Evolutionary conservation across 257 asterid species (phyloP), one percentile per base, ranked within the genome.

Genomic region (Fraxinus anomala): DNA sequence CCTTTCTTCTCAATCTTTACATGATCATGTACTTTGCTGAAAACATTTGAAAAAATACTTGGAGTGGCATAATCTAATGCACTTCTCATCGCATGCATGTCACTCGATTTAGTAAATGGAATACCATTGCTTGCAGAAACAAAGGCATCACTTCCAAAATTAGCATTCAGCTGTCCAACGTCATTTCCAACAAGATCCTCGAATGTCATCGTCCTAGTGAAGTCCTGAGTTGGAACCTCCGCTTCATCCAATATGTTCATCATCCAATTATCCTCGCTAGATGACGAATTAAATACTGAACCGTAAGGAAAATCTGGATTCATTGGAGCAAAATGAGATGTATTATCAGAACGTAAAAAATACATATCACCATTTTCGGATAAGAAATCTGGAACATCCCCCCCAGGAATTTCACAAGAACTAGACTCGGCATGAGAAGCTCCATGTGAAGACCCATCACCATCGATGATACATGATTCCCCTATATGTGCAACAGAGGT

Each of bases 371-470:
- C 74, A 83, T 73, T 80, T 79, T 81, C 89, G 30, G 86, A 74
- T 16, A 75, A 77, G 66, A 63, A 42, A 72, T 80, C 84, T 56
- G 83, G 77, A 74, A 56, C 13, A 30, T 82, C 85, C 3, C 66
- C 73, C 28, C 76, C 81, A 76, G 71, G 42, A 85, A 72, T 74
- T 73, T 86, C 88, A 65, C 80, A 78, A 65, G 83, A 87, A 84
- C 87, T 78, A 77, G 84, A 73, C 80, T 73, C 85, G 4, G 86
- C 73, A 78, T 79, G 76, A 71, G 75, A 75, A 51, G 79, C 81
- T 23, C 83, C 84, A 77, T 73, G 79, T 21, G 85, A 76, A 73
- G 83, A 79, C 80, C 59, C 76, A 24, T 80, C 87, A 49, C 80
- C 76, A 80, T 84, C 85, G 61, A 79, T 74, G 74, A 72, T 37